These are phyloP conservation scores for Zostera marina DNA, from an alignment of 116 monocot genomes.

Conservation along the genomic window DNA sequence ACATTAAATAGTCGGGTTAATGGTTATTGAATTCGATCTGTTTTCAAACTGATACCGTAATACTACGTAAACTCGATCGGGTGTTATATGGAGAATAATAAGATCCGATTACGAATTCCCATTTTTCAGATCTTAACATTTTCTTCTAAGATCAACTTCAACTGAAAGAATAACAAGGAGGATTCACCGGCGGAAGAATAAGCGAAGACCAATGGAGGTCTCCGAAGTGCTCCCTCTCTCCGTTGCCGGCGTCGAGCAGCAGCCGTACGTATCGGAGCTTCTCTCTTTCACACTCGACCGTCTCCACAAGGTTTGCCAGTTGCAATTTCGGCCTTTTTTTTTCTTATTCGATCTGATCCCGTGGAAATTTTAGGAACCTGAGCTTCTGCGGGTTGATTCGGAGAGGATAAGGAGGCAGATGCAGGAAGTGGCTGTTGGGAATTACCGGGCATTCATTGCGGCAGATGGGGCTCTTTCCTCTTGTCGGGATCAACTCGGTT, in stretches of 20 bases:
- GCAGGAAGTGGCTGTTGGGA: constrained; percentile 98
- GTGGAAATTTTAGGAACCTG: constrained; percentile 58
- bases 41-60: no score
- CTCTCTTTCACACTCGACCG: constrained; percentile 99
- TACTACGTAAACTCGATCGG: no score
- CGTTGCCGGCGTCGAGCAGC: constrained; percentile 37
- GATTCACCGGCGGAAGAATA: constrained; percentile 7
- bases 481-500: constrained; percentile 48
- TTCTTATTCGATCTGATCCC: neutral
- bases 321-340: neutral
- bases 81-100: no score
- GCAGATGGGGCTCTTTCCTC: constrained; percentile 68
- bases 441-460: constrained; percentile 84
- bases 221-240: constrained; percentile 49
- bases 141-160: no score
- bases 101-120: no score
- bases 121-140: no score
- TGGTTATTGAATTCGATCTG: no score
- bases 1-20: no score
- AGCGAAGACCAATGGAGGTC: constrained; percentile 10
- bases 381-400: constrained; percentile 88
- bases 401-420: constrained; percentile 91
- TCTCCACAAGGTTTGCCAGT: constrained; percentile 56
- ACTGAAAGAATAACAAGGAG: no score
- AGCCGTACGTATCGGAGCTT: constrained; percentile 96